Conservation (phyloP, 352 stramenopile genomes). For the Phytophthora litchii region DNA sequence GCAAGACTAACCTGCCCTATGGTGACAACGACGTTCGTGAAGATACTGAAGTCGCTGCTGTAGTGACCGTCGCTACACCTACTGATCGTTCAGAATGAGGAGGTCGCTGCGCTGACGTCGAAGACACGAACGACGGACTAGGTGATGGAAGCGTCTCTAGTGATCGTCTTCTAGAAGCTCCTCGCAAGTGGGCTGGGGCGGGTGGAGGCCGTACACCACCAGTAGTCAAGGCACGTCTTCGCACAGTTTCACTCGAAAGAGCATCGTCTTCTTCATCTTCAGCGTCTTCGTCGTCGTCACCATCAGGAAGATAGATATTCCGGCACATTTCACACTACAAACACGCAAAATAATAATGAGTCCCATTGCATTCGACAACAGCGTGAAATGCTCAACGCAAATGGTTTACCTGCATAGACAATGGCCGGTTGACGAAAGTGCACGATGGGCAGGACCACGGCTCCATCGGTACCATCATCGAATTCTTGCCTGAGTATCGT, state of each 20-base stretch:
- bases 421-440: slow-evolving; percentile 66
- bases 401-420: slow-evolving; percentile 61
- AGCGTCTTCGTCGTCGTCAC: slow-evolving; percentile 31
- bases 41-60: slow-evolving; percentile 23
- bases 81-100: slow-evolving; percentile 27
- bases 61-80: slow-evolving; percentile 28
- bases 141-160: slow-evolving; percentile 19
- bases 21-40: slow-evolving; percentile 15
- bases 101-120: slow-evolving; percentile 28
- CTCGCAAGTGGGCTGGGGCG: slow-evolving; percentile 12
- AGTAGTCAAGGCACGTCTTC: slow-evolving; percentile 33
- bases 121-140: slow-evolving; percentile 26
- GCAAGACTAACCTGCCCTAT: slow-evolving; percentile 19
- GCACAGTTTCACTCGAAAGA: slow-evolving; percentile 13
- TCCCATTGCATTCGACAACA: not conserved
- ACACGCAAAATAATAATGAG: slow-evolving; percentile 15
- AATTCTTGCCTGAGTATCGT: slow-evolving; percentile 48
- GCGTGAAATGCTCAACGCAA: not conserved
- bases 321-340: slow-evolving; percentile 55
- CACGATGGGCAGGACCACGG: slow-evolving; percentile 68
- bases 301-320: slow-evolving; percentile 46
- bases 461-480: slow-evolving; percentile 45
- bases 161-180: slow-evolving; percentile 20
- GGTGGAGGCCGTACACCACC: slow-evolving; percentile 9
- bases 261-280: slow-evolving; percentile 28